These are phyloP conservation scores for Acorus gramineus DNA, from an alignment of 106 monocot genomes.

Conservation along the genomic window DNA sequence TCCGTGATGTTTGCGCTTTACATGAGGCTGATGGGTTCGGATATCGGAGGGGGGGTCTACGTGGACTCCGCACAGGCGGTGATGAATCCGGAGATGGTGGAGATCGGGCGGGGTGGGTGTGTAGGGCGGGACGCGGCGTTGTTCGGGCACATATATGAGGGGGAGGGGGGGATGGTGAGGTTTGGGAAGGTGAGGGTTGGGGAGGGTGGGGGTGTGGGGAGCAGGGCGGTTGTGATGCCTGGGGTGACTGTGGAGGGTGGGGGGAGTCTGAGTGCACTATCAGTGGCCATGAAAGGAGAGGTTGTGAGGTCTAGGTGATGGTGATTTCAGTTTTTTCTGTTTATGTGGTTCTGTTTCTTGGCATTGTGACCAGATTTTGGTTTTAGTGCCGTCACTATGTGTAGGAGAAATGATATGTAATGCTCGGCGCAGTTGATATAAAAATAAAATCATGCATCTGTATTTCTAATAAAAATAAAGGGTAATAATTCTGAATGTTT, in stretches of 20 bases:
- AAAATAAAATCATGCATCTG: no score
- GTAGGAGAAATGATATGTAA: no score
- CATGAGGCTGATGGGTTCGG: slow-evolving; percentile 43
- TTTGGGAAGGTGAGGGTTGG: slow-evolving; percentile 29
- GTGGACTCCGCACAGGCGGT: slow-evolving; percentile 33
- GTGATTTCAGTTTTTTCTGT: no score
- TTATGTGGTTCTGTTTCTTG: no score
- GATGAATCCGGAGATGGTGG: slow-evolving; percentile 52
- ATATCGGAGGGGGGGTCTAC: slow-evolving; percentile 20
- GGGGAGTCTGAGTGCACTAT: slow-evolving; percentile 24
- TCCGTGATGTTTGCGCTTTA: slow-evolving; percentile 20
- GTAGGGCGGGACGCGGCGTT: slow-evolving; percentile 30
- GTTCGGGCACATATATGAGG: slow-evolving; percentile 41
- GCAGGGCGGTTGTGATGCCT: slow-evolving; percentile 43
- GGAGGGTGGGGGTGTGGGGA: slow-evolving; percentile 34
- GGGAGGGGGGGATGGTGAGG: slow-evolving; percentile 38
- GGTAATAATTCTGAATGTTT: no score
- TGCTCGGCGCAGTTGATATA: no score
- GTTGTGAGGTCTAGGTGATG: slow-evolving; percentile 15
- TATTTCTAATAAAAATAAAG: no score
- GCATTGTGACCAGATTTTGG: no score
- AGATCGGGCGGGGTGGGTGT: slow-evolving; percentile 17
- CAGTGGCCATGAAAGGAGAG: slow-evolving; percentile 47
- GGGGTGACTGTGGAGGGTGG: slow-evolving; percentile 30
- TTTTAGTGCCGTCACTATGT: no score